These are phyloP conservation scores for Phytophthora sp. DNA, from an alignment of 352 stramenopile genomes.

Conservation along the genomic window DNA sequence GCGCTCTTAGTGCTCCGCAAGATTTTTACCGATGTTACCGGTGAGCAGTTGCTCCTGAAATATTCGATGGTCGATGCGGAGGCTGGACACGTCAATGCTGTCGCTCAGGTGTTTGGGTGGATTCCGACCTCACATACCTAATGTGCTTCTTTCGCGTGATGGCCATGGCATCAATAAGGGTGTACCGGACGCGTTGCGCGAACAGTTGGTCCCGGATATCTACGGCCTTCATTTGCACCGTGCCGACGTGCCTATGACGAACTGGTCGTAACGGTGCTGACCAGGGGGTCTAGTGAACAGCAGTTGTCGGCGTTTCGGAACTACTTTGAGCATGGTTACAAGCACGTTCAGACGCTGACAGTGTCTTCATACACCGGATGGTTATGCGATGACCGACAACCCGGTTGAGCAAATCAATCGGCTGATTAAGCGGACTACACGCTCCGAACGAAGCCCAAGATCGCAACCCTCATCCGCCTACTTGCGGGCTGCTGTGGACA, in stretches of 20 bases:
- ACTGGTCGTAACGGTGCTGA: background rate
- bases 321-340: background rate
- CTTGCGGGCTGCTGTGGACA: conserved; percentile 2
- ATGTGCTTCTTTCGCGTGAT: conserved; percentile 41
- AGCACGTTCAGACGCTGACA: conserved; percentile 19
- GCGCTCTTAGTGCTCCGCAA: background rate
- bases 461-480: background rate
- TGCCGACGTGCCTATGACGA: background rate
- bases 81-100: conserved; percentile 2
- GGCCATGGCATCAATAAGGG: too few species aligned
- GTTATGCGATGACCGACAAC: conserved; percentile 9
- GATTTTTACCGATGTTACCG: background rate
- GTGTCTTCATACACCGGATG: conserved; percentile 17
- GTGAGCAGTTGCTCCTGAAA: background rate
- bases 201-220: conserved; percentile 18
- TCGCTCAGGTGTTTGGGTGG: conserved; percentile 1
- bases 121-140: conserved; percentile 9
- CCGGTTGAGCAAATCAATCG: conserved; percentile 14
- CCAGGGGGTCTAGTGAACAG: background rate
- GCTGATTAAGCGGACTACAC: conserved; percentile 35
- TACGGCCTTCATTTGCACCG: conserved; percentile 26
- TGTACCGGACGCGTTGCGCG: conserved; percentile 1
- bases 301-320: background rate
- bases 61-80: background rate
- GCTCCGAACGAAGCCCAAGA: conserved; percentile 11